phyloP scores from a whole-genome alignment of 2,329 filamentous ascomycete genomes.

The Metarhizium sp. region DNA sequence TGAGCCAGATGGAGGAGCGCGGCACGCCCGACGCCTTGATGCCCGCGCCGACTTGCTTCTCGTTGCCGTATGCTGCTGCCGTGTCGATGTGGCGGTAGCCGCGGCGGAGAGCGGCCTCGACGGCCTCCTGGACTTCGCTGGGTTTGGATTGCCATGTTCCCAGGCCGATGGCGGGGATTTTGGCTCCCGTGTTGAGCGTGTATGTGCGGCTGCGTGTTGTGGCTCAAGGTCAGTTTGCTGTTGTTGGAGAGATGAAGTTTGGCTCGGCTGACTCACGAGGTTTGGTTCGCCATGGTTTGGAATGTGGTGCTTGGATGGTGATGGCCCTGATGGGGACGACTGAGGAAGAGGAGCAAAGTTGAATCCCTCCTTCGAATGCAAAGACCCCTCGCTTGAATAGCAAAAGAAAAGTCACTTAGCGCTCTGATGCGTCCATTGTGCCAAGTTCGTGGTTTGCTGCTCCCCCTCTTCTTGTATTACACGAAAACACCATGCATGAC shows the following conservation, averaged over 20 bases:
- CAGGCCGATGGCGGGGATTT: conserved; percentile 68
- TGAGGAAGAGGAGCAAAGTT: too few species aligned
- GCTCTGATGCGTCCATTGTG: too few species aligned
- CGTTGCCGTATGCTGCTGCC: conserved; percentile 70
- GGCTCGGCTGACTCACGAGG: background rate
- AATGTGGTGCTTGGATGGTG: too few species aligned
- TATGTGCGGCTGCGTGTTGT: conserved; percentile 32
- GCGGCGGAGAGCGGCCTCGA: conserved; percentile 55
- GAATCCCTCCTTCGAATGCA: too few species aligned
- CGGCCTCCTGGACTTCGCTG: conserved; percentile 59
- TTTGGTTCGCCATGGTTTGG: conserved; percentile 6
- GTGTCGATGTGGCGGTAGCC: conserved; percentile 74
- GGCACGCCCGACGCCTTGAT: conserved; percentile 55
- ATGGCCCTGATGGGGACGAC: too few species aligned
- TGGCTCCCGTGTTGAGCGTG: conserved; percentile 65
- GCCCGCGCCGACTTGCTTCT: conserved; percentile 56
- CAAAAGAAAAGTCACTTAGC: too few species aligned
- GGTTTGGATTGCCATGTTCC: conserved; percentile 73
- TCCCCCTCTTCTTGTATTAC: too few species aligned
- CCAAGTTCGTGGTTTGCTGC: too few species aligned
- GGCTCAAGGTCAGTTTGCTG: too few species aligned
- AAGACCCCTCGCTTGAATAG: too few species aligned
- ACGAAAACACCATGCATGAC: too few species aligned
- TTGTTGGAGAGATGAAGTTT: background rate
- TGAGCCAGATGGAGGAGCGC: conserved; percentile 60